Conservation (phyloP, 805 yeast species). For the Tetrapisispora namnaoensis region DNA sequence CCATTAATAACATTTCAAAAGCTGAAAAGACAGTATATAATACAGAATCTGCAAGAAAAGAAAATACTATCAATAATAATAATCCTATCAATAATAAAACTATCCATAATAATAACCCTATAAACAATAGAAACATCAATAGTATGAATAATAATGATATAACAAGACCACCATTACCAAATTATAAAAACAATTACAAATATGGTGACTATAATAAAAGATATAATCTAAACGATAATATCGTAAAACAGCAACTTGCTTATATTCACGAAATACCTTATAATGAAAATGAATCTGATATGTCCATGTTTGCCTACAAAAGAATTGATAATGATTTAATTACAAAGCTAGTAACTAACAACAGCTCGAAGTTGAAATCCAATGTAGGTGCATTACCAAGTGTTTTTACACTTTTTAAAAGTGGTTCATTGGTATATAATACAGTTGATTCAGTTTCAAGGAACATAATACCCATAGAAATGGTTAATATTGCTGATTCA, state of each 20-base stretch:
- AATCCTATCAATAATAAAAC: not conserved
- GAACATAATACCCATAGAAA: not conserved
- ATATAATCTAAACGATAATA: not conserved
- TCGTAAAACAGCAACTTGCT: constrained; percentile 23
- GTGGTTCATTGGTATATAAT: constrained; percentile 15
- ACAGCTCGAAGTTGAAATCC: constrained; percentile 8
- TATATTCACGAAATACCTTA: constrained; percentile 22
- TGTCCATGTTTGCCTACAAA: constrained; percentile 17
- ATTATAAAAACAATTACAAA: too few species aligned
- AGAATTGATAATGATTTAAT: constrained; percentile 21
- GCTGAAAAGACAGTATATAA: not conserved
- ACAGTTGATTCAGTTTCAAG: not conserved
- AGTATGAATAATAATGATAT: not conserved
- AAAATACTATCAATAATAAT: not conserved
- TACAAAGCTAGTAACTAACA: constrained; percentile 13
- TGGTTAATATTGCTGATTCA: constrained; percentile 30
- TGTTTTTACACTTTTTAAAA: constrained; percentile 13
- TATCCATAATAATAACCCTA: not conserved
- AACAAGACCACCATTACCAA: not conserved
- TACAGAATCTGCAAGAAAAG: not conserved
- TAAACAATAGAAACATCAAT: not conserved
- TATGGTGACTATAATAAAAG: too few species aligned
- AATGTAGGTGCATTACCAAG: constrained; percentile 5
- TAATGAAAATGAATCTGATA: constrained; percentile 16
- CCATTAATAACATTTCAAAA: not conserved